Percentiles rank a stretch among this genome's conserved stretches.
phyloP scores from a whole-genome alignment of 768 basidiomycete species.

The Paxillus rubicundulus region DNA sequence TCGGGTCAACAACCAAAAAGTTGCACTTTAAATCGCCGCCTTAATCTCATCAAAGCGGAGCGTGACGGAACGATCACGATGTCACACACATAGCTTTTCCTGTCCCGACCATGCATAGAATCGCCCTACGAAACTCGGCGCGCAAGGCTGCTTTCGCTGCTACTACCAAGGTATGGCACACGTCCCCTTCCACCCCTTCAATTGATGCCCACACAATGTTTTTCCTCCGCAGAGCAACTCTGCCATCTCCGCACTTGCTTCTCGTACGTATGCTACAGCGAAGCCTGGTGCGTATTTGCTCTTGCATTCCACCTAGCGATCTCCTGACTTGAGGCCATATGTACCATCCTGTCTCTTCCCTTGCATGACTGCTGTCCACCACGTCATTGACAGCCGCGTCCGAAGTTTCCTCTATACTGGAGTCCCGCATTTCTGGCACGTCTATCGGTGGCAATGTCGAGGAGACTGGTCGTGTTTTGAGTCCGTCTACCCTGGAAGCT shows the following conservation, averaged over 20 bases:
- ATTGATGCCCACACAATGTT: constrained; percentile 5
- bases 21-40: constrained; percentile 30
- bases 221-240: constrained; percentile 34
- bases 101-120: constrained; percentile 69
- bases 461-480: constrained; percentile 98
- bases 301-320: not conserved
- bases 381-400: constrained; percentile 74
- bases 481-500: constrained; percentile 46
- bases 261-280: constrained; percentile 94
- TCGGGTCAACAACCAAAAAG: constrained; percentile 34
- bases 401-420: constrained; percentile 98
- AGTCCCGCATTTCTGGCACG: constrained; percentile 95
- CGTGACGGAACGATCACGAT: constrained; percentile 5
- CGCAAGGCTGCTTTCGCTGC: constrained; percentile 74
- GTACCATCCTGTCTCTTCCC: constrained; percentile 12
- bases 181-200: constrained; percentile 14
- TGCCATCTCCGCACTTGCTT: constrained; percentile 44
- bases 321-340: constrained; percentile 12
- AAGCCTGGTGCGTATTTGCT: constrained; percentile 79
- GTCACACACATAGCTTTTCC: constrained; percentile 30
- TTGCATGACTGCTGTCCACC: constrained; percentile 23
- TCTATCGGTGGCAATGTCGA: constrained; percentile 91
- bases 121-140: constrained; percentile 81
- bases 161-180: constrained; percentile 56
- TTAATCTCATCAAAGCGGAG: constrained; percentile 15